Evolutionary conservation across 805 yeast species (phyloP).

Genomic region (Huiozyma naganishii): DNA sequence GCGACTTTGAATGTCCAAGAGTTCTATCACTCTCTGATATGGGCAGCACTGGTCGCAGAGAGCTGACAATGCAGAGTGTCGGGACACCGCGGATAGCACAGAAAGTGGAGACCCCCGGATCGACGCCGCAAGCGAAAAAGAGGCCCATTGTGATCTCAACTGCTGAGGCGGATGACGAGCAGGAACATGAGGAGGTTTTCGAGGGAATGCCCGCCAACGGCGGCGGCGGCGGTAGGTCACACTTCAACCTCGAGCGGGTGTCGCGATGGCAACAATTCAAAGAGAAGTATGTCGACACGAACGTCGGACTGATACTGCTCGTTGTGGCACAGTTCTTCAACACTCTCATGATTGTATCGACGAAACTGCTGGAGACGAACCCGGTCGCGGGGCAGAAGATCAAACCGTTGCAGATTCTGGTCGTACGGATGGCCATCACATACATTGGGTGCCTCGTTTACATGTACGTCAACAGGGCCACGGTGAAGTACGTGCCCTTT

Average conservation of each 20-base stretch:
- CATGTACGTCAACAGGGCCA: conserved; percentile 35
- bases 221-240: neutral
- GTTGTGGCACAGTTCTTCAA: conserved; percentile 62
- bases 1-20: too few relatives aligned
- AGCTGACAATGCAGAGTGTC: too few relatives aligned
- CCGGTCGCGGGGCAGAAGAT: conserved; percentile 36
- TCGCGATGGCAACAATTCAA: conserved; percentile 3
- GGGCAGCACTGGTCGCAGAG: too few relatives aligned
- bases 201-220: neutral
- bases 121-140: too few relatives aligned
- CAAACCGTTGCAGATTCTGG: conserved; percentile 68
- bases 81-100: too few relatives aligned
- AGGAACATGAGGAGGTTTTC: neutral
- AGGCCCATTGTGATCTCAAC: neutral
- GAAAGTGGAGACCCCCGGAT: too few relatives aligned
- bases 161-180: neutral
- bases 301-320: conserved; percentile 48
- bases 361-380: conserved; percentile 62
- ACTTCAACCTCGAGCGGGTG: conserved; percentile 1
- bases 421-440: conserved; percentile 70
- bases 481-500: conserved; percentile 49
- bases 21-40: too few relatives aligned
- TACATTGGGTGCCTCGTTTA: conserved; percentile 45
- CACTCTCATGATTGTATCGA: conserved; percentile 63
- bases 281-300: conserved; percentile 18